A percentile compares a stretch with the other conserved stretches of the same genome.
phyloP scores from a whole-genome alignment of 2,329 filamentous ascomycete species.

The Triangularia verruculosa region DNA sequence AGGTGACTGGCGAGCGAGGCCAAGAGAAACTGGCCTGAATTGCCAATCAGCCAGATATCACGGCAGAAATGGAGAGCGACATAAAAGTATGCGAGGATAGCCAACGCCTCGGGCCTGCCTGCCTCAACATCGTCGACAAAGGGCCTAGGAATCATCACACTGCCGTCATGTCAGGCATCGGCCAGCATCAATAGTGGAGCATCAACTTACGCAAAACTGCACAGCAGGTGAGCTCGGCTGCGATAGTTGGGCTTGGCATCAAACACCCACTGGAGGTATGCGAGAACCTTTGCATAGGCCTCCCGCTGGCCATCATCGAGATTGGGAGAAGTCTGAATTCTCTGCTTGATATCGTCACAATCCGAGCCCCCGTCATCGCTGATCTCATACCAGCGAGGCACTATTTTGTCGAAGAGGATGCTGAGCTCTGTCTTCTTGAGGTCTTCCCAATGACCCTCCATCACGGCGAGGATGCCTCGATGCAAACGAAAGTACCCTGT shows the following conservation, averaged over 20 bases:
- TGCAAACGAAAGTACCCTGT: constrained; percentile 42
- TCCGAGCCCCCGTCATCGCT: constrained; percentile 29
- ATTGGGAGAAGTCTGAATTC: constrained; percentile 15
- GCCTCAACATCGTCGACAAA: constrained; percentile 37
- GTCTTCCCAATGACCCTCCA: constrained; percentile 34
- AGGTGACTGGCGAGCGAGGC: constrained; percentile 28
- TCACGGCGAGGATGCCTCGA: constrained; percentile 41
- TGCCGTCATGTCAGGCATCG: neutral
- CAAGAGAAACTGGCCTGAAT: constrained; percentile 33
- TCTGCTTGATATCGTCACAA: constrained; percentile 24
- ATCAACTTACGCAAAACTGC: constrained; percentile 33
- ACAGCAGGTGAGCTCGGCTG: constrained; percentile 29
- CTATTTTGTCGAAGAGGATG: constrained; percentile 32
- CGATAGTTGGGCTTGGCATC: constrained; percentile 24
- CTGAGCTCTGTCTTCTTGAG: constrained; percentile 37
- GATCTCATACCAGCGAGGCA: constrained; percentile 26
- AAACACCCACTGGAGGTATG: constrained; percentile 33
- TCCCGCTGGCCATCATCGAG: constrained; percentile 22
- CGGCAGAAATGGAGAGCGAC: constrained; percentile 38
- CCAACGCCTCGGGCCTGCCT: constrained; percentile 39
- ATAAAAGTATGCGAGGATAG: constrained; percentile 42
- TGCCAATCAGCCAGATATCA: constrained; percentile 36
- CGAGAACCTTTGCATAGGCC: constrained; percentile 26
- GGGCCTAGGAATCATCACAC: constrained; percentile 32
- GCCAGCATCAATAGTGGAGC: neutral